These are phyloP conservation scores for Amniculicola lignicola DNA, from an alignment of 495 filamentous ascomycete genomes.

Conservation along the genomic window DNA sequence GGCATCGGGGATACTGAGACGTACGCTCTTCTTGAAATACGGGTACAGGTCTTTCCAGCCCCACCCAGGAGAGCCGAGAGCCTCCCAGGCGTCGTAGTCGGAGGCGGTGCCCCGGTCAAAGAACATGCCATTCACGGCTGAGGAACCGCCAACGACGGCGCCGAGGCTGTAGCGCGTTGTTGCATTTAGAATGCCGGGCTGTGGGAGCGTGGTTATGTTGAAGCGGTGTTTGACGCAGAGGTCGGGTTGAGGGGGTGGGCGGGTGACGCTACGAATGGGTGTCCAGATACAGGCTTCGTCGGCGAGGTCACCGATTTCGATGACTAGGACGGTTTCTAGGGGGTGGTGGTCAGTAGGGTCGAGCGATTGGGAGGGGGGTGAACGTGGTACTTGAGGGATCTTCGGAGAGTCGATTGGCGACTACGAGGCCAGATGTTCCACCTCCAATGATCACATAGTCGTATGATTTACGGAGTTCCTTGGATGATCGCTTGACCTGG, in stretches of 20 bases:
- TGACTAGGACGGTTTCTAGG: conserved; percentile 24
- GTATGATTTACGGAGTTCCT: conserved; percentile 14
- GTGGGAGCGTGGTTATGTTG: conserved; percentile 20
- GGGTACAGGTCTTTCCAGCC: conserved; percentile 28
- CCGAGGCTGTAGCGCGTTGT: background rate
- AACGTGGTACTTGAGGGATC: conserved; percentile 7
- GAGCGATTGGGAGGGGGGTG: background rate
- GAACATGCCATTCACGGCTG: conserved; percentile 27
- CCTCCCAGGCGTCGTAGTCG: conserved; percentile 31
- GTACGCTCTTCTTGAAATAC: conserved; percentile 29
- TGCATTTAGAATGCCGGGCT: conserved; percentile 10
- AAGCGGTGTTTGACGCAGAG: conserved; percentile 13
- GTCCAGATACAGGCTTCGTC: conserved; percentile 18
- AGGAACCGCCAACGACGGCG: conserved; percentile 14
- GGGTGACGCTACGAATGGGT: background rate
- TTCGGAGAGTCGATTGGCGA: conserved; percentile 25
- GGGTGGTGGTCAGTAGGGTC: background rate
- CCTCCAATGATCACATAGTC: conserved; percentile 31
- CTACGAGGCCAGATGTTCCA: conserved; percentile 22
- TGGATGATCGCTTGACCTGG: conserved; percentile 10
- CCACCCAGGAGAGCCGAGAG: conserved; percentile 24
- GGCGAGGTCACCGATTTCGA: conserved; percentile 25
- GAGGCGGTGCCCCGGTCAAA: conserved; percentile 19
- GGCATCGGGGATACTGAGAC: background rate
- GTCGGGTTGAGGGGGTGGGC: background rate